Base-by-base conservation (phyloP, 1,284 basidiomycete species). In the Somion occarium region DNA sequence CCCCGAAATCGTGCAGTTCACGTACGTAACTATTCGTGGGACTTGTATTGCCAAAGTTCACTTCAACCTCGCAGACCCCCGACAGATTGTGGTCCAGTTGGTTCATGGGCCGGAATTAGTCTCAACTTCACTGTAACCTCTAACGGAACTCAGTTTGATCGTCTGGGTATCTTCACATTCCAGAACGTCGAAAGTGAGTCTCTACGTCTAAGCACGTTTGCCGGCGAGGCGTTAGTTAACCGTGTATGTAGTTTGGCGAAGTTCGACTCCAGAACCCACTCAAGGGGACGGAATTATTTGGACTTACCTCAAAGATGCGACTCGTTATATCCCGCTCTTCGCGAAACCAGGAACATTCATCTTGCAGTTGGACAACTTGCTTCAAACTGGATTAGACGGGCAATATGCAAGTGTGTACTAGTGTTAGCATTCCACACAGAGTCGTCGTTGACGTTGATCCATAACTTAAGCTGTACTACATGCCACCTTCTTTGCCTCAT, bases 221-320 rank as follows among this genome's bases (percentile, higher is more conserved):
- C 24, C 9, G 22, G 45, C 11, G 11, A 19, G 20, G 27, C 2
- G 19, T n/a, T 30, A 11, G 34, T 37, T n/a, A n/a, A n/a, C n/a
- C 11, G 37, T 9, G 52, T 25, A 12, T 30, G 9, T 27, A 73
- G 85, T 91, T 47, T 89, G 88, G 88, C 74, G 88, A 34, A 89
- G 85, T 19, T 88, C 86, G 0, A 91, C 88, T 13, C 83, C 88
- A 0, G 88, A 91, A 61, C 88, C 88, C 1, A 85, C 82, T 0
- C 54, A 60, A 12, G 79, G 75, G 1, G 74, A 80, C 46, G 88
- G 88, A 2, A 88, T 90, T 54, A 81, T 88, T 47, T 91, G 87
- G 88, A 88, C 85, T 0, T 83, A 85, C 59, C 65, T 80, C 59
- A 91, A 90, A 61, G 88, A 90, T 58, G 85, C 84, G 23, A 85